Evolutionary conservation across 1,284 basidiomycete species (phyloP).

Genomic region (Boletus mariae): DNA sequence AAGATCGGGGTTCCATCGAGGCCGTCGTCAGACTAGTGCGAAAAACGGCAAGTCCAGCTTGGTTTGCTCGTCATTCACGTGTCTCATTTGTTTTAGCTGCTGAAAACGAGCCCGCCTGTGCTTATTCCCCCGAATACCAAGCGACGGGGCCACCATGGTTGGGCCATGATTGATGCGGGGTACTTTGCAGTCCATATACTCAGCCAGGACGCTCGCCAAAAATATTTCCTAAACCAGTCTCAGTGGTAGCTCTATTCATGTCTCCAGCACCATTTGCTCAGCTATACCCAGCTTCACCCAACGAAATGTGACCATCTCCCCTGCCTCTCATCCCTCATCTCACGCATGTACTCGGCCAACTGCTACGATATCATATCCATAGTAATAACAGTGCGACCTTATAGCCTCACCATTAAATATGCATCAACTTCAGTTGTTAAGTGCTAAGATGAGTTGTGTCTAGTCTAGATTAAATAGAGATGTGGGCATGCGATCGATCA

Average conservation of each 20-base stretch:
- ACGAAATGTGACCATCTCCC: too few relatives aligned
- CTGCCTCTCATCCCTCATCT: too few relatives aligned
- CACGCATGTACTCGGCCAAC: too few relatives aligned
- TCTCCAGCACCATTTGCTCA: too few relatives aligned
- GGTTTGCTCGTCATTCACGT: not conserved
- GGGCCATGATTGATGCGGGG: conserved; percentile 78
- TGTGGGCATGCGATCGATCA: conserved; percentile 25
- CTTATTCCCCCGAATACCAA: conserved; percentile 59
- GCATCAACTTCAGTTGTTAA: not conserved
- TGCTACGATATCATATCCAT: too few relatives aligned
- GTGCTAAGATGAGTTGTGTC: conserved; percentile 5
- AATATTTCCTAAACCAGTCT: conserved; percentile 51
- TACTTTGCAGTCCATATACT: conserved; percentile 73
- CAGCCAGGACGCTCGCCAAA: conserved; percentile 56
- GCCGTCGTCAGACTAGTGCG: conserved; percentile 63
- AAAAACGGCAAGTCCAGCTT: conserved; percentile 49
- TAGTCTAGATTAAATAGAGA: conserved; percentile 11
- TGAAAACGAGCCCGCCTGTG: conserved; percentile 51
- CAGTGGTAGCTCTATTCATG: conserved; percentile 31
- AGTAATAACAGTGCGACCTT: too few relatives aligned
- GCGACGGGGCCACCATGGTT: conserved; percentile 59
- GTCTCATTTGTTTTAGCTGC: conserved; percentile 39
- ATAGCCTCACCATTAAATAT: not conserved
- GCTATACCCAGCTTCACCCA: too few relatives aligned
- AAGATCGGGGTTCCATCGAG: conserved; percentile 70